phyloP scores from a whole-genome alignment of 495 filamentous ascomycete genomes.

The Neurospora sp. region DNA sequence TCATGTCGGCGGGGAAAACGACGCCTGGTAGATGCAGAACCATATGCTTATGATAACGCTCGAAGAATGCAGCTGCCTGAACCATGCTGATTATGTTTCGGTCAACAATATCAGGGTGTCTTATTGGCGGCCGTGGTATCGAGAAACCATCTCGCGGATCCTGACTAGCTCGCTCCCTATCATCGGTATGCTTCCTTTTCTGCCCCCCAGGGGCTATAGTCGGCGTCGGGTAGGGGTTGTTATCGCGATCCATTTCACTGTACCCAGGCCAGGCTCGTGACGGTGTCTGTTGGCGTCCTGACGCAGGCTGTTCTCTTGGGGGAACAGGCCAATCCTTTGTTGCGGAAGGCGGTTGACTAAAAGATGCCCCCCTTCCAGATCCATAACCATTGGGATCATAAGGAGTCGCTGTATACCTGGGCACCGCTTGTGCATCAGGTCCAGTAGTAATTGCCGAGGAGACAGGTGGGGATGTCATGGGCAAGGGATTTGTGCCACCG shows the following conservation, averaged over 20 bases:
- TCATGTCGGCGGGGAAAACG: constrained; percentile 58
- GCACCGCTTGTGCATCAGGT: background rate
- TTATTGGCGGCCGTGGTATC: constrained; percentile 6
- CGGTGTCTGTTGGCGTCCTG: background rate
- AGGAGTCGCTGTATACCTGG: background rate
- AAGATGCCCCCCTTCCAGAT: background rate
- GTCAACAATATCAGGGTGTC: constrained; percentile 59
- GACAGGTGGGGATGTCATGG: constrained; percentile 14
- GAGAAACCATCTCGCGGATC: constrained; percentile 4
- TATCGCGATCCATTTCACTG: background rate
- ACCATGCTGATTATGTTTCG: constrained; percentile 54
- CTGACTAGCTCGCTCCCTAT: constrained; percentile 9
- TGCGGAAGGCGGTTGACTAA: background rate
- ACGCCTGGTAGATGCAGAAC: constrained; percentile 65
- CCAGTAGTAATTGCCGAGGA: constrained; percentile 1
- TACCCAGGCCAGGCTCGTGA: background rate
- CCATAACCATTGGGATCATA: background rate
- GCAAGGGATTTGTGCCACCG: constrained; percentile 9
- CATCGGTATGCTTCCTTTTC: constrained; percentile 37
- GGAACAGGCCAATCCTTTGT: background rate
- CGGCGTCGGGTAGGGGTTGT: constrained; percentile 8
- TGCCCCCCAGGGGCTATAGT: constrained; percentile 30
- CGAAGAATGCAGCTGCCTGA: constrained; percentile 54
- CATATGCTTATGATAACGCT: constrained; percentile 60
- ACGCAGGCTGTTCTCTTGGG: background rate